phyloP scores from a whole-genome alignment of 495 filamentous ascomycete species.

The Jackrogersella minutella region DNA sequence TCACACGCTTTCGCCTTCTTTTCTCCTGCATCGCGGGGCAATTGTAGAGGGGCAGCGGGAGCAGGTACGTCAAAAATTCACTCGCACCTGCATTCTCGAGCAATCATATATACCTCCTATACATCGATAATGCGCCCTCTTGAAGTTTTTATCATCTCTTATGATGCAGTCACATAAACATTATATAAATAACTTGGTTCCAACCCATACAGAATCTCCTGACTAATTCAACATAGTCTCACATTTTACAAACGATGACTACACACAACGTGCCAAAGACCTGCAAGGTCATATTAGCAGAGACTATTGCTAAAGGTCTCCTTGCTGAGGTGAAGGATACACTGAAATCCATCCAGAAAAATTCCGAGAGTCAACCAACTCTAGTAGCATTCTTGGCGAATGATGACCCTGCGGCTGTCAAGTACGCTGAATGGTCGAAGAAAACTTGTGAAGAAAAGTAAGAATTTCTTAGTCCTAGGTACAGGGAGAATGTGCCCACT shows the following conservation, averaged over 20 bases:
- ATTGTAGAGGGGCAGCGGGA: conserved; percentile 20
- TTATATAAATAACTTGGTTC: no score
- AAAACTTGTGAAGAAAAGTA: conserved; percentile 96
- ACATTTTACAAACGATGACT: conserved; percentile 45
- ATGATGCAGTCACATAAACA: no score
- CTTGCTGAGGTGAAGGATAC: conserved; percentile 78
- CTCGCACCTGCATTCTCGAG: conserved; percentile 13
- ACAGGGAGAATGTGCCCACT: conserved; percentile 11
- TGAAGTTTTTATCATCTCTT: background rate
- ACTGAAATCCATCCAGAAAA: conserved; percentile 67
- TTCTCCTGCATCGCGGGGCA: conserved; percentile 31
- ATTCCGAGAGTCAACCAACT: conserved; percentile 64
- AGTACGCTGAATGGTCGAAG: conserved; percentile 97
- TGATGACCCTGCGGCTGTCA: conserved; percentile 83
- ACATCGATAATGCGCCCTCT: background rate
- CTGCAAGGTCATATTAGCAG: conserved; percentile 91
- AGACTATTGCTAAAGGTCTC: conserved; percentile 80
- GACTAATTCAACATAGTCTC: conserved; percentile 13
- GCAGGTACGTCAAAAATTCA: conserved; percentile 37
- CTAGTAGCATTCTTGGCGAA: conserved; percentile 93
- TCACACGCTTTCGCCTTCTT: conserved; percentile 8
- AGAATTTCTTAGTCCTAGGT: conserved; percentile 46
- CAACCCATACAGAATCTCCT: background rate
- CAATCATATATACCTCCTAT: background rate
- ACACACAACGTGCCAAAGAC: conserved; percentile 61